Evolutionary conservation across 371 early-diverging fungal species (phyloP), one percentile per base, ranked within the genome.

Genomic region (Mortierella sp.): DNA sequence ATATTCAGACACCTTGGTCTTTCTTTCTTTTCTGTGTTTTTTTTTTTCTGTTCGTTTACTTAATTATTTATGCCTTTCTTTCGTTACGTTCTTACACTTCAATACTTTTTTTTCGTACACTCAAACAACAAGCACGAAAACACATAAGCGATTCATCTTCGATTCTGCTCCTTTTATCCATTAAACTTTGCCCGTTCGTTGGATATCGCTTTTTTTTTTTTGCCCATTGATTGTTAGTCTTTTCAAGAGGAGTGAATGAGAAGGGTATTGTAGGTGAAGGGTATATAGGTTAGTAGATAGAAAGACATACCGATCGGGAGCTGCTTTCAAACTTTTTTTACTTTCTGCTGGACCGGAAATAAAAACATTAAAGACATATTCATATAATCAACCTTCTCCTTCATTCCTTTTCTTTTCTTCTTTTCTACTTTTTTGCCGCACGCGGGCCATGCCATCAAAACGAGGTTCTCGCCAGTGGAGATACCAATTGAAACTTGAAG

Each of bases 301-400:
- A 21, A 51, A 14, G 48, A 18, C 21, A 51, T 4, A 18, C 16
- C 0, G 21, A 51, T 21, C 21, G 51, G 51, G 7, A 51, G 49
- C 14, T 21, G 5, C 5, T 51, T 51, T 51, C 18, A 48, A 3
- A 7, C 14, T 27, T 43, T 46, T 18, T 65, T 68, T 63, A 21
- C 65, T 18, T 63, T 63, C 75, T 63, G 49, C 65, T 65, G 74
- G 74, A 27, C 44, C 74, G 41, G 56, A 56, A 54, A 38, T 32
- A 35, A 35, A 73, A 41, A 55, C 8, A 70, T 10, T 41, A 70
- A 24, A 8, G 12, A 70, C 21, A 51, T 0, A 46, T 11, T 2
- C 14, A 14, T 46, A 46, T 11, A 14, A 46, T 3, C 11, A 46
- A 46, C 12, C 32, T 32, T 72, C n/a, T 27, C 48, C 48, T 5